Evolutionary conservation across 2,329 filamentous ascomycete species (phyloP), one percentile per base, ranked within the genome.

Genomic region (Penicillium corylophilum): DNA sequence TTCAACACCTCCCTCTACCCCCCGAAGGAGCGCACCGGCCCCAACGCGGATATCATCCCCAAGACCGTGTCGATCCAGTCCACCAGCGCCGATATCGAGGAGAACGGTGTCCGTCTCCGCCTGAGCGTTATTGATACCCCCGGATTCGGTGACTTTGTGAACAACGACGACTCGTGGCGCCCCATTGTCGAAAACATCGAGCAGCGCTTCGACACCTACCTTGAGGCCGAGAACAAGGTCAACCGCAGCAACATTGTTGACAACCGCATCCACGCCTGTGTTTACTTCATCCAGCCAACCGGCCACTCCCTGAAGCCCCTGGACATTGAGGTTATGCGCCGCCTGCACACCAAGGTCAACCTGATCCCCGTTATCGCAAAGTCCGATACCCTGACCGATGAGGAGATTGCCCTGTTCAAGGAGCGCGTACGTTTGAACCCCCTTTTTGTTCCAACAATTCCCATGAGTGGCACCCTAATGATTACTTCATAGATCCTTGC

Each of bases 221-320:
- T 99, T 54, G 94, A 99, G 77, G 93, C 94, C 41, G 94, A 99
- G 84, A 99, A 99, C 86, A 99, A 97, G 85, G 91, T 99, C 74
- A 99, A 99, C 82, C 90, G 94, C 68, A 96, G 96, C 87, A 99
- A 99, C 83, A 97, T 97, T 74, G 88, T 99, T 58, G 94, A 99
- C 79, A 99, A 97, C 83, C 89, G 94, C 67, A 95, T 99, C 59
- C 94, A 99, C 69, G 94, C 94, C 50, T 97, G 95, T 69, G 94
- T 99, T 58, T 99, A 96, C 85, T 99, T 99, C 81, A 96, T 99
- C 68, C 93, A 99, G 79, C 94, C 94, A 62, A 99, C 94, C 28
- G 94, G 94, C 56, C 94, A 99, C 82, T 95, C 94, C 29, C 81
- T 99, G 70, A 99, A 99, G 86, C 94, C 94, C 59, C 82, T 99